phyloP scores from a whole-genome alignment of 2,329 filamentous ascomycete genomes.

The Sclerotinia spermophila region DNA sequence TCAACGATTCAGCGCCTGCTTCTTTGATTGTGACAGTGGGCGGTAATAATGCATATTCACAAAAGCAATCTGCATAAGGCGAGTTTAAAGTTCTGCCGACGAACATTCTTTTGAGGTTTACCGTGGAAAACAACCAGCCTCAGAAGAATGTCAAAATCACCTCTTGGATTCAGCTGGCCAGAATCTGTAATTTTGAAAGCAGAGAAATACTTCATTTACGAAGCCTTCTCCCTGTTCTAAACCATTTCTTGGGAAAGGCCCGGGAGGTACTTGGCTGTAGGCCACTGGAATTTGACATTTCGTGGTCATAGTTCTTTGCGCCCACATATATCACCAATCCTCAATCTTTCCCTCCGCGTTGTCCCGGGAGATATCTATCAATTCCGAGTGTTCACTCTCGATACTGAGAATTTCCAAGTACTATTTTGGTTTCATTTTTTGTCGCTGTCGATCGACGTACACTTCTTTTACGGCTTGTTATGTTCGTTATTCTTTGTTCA shows the following conservation, averaged over 20 bases:
- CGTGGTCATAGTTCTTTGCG: slow-evolving; percentile 5
- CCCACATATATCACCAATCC: neutral
- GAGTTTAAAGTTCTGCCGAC: neutral
- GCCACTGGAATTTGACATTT: neutral
- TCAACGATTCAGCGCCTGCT: slow-evolving; percentile 42
- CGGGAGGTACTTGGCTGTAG: slow-evolving; percentile 23
- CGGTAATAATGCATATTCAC: slow-evolving; percentile 24
- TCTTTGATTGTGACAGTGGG: slow-evolving; percentile 27
- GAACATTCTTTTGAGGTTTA: neutral
- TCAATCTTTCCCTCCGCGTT: neutral
- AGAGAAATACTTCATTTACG: neutral
- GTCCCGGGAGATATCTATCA: slow-evolving; percentile 7
- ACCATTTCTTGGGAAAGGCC: slow-evolving; percentile 21
- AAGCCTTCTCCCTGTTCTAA: slow-evolving; percentile 19
- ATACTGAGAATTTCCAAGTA: slow-evolving; percentile 15
- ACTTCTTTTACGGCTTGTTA: neutral
- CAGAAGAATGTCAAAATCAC: slow-evolving; percentile 19
- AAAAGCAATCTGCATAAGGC: neutral
- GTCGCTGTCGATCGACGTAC: slow-evolving; percentile 12
- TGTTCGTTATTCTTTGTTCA: slow-evolving; percentile 18
- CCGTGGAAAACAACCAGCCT: neutral
- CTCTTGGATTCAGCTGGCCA: slow-evolving; percentile 11
- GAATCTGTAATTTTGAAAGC: slow-evolving; percentile 21
- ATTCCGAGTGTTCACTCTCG: slow-evolving; percentile 19
- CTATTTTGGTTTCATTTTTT: slow-evolving; percentile 23